These are phyloP conservation scores for Psilocybe azurescens DNA, from an alignment of 768 basidiomycete species.

Conservation along the genomic window DNA sequence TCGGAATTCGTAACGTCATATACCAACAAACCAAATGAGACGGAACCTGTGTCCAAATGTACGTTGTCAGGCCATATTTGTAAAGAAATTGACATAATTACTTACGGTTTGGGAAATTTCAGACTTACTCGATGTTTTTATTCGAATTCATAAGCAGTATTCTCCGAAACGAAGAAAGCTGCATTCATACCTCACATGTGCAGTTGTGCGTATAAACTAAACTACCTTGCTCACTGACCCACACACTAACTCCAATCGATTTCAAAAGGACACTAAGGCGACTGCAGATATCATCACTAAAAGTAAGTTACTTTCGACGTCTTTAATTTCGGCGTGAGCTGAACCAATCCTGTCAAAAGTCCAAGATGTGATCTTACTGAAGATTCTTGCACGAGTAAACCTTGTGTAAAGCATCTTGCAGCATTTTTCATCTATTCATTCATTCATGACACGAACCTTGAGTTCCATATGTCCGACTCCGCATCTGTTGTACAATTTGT, in stretches of 20 bases:
- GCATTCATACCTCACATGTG: slow-evolving; percentile 61
- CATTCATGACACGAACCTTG: neutral
- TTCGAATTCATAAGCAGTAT: slow-evolving; percentile 52
- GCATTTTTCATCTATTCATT: neutral
- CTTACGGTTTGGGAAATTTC: neutral
- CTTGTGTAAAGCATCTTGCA: slow-evolving; percentile 26
- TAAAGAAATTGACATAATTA: neutral
- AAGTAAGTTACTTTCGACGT: slow-evolving; percentile 39
- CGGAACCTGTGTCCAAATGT: slow-evolving; percentile 60
- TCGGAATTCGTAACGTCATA: slow-evolving; percentile 61
- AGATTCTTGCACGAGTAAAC: slow-evolving; percentile 36
- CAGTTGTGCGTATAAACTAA: slow-evolving; percentile 47
- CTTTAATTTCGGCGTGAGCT: neutral
- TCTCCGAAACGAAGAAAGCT: slow-evolving; percentile 52
- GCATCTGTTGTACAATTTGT: neutral
- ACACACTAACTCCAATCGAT: slow-evolving; percentile 21
- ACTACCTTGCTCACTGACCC: neutral
- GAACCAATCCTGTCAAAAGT: slow-evolving; percentile 26
- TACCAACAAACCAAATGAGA: slow-evolving; percentile 54
- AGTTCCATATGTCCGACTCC: too few relatives aligned
- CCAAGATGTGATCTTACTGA: slow-evolving; percentile 40
- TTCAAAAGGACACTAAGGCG: slow-evolving; percentile 47
- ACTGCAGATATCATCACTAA: slow-evolving; percentile 52
- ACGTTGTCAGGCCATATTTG: slow-evolving; percentile 25
- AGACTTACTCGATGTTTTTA: slow-evolving; percentile 61